phyloP scores from a whole-genome alignment of 257 asterid species.

The Mitragyna speciosa region DNA sequence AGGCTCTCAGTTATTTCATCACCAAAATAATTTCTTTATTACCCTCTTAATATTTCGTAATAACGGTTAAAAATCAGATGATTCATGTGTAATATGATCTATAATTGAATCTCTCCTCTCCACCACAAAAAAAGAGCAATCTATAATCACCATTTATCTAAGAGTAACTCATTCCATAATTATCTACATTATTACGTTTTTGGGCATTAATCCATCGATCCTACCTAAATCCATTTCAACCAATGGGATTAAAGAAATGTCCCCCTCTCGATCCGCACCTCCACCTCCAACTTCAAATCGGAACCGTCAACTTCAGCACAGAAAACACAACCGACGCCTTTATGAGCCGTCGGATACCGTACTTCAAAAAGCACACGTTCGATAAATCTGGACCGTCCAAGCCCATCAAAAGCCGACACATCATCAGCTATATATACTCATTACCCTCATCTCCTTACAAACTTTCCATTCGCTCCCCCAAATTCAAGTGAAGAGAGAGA shows the following conservation, averaged over 20 bases:
- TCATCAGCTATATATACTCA: constrained; percentile 37
- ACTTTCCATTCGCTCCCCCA: constrained; percentile 20
- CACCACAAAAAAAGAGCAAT: no score
- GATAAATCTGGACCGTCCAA: constrained; percentile 48
- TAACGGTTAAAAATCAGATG: no score
- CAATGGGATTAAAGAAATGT: constrained; percentile 32
- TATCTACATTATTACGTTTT: neutral
- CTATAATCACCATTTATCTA: no score
- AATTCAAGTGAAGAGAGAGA: constrained; percentile 11
- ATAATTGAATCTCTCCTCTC: no score
- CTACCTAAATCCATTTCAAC: constrained; percentile 19
- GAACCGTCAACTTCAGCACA: constrained; percentile 37
- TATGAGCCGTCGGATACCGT: constrained; percentile 47
- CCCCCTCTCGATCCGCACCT: constrained; percentile 41
- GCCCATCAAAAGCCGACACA: constrained; percentile 14
- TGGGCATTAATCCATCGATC: neutral
- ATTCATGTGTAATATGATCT: no score
- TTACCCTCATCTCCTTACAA: rapidly evolving
- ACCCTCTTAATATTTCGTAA: no score
- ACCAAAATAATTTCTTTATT: no score
- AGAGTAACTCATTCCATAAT: no score
- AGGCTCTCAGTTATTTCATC: no score
- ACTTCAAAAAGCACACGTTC: constrained; percentile 33
- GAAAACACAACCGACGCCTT: constrained; percentile 55
- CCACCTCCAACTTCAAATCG: constrained; percentile 29